A percentile compares a stretch with the other conserved stretches of the same genome.
Conservation (phyloP, 1,284 basidiomycete genomes). For the Ganoderma meredithae region DNA sequence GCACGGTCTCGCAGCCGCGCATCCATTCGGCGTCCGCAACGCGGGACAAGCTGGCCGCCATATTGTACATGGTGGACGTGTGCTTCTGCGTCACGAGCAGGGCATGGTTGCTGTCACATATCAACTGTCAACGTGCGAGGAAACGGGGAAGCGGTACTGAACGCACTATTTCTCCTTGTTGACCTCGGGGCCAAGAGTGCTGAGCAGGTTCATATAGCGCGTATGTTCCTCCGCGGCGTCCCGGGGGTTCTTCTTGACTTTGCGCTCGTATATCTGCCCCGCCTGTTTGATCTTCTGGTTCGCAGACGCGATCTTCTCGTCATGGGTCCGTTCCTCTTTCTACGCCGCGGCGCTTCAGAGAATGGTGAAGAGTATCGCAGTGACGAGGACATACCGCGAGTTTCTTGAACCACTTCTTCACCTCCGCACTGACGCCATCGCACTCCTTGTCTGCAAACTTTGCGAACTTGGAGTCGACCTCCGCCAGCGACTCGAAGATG, state of each 20-base stretch:
- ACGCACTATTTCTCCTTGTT: conserved; percentile 80
- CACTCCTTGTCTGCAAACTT: conserved; percentile 80
- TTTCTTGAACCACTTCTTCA: conserved; percentile 87
- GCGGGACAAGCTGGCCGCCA: conserved; percentile 69
- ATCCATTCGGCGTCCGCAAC: conserved; percentile 82
- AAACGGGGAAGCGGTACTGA: conserved; percentile 3
- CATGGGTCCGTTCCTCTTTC: conserved; percentile 83
- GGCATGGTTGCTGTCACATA: conserved; percentile 66
- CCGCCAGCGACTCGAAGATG: conserved; percentile 72
- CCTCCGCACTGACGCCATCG: conserved; percentile 65
- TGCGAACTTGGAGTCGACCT: conserved; percentile 75
- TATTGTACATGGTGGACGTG: conserved; percentile 59
- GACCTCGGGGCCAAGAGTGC: conserved; percentile 76
- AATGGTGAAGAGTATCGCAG: background rate
- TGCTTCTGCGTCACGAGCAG: conserved; percentile 69
- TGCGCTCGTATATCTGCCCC: conserved; percentile 77
- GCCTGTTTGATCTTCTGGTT: conserved; percentile 81
- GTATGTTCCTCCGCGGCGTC: conserved; percentile 78
- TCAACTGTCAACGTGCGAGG: conserved; percentile 12
- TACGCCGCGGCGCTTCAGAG: conserved; percentile 38
- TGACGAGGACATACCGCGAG: conserved; percentile 57
- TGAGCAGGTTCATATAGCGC: conserved; percentile 77
- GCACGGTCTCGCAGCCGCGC: conserved; percentile 72
- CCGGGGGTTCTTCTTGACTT: conserved; percentile 73
- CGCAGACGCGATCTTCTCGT: conserved; percentile 71